phyloP scores from a whole-genome alignment of 129 eudicot species.

The Apium graveolens region DNA sequence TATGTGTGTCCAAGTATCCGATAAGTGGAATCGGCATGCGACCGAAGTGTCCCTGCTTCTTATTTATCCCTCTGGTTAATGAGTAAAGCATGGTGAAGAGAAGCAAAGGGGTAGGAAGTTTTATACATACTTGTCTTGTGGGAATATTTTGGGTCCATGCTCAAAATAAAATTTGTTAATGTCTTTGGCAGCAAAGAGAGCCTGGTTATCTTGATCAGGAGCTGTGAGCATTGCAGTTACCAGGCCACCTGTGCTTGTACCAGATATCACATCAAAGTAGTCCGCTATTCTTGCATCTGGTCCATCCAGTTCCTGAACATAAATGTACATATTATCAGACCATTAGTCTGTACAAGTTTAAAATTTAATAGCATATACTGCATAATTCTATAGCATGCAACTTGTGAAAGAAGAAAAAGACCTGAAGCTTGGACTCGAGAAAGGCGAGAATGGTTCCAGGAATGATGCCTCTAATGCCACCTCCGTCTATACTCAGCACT shows the following conservation, averaged over 20 bases:
- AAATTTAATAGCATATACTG: not conserved
- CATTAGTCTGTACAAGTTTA: not conserved
- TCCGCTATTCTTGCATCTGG: constrained; percentile 55
- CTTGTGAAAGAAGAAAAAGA: not conserved
- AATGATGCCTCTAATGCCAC: constrained; percentile 69
- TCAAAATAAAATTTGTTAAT: constrained; percentile 41
- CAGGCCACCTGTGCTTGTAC: constrained; percentile 78
- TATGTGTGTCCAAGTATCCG: too few species aligned
- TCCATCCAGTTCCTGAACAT: constrained; percentile 60
- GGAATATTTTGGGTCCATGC: constrained; percentile 59
- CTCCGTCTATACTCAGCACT: constrained; percentile 63
- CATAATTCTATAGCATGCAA: not conserved
- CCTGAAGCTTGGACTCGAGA: constrained; percentile 71
- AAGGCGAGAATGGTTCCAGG: constrained; percentile 48
- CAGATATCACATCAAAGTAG: constrained; percentile 71
- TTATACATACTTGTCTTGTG: constrained; percentile 27
- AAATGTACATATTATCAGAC: not conserved
- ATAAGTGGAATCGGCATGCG: too few species aligned
- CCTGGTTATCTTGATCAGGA: constrained; percentile 44
- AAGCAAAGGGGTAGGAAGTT: too few species aligned
- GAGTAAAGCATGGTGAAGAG: not conserved
- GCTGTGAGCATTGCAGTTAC: constrained; percentile 63
- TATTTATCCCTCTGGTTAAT: not conserved
- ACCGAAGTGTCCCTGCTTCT: too few species aligned
- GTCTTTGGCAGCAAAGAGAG: constrained; percentile 52